Percentiles rank a stretch among this genome's conserved stretches.
Conservation (phyloP, 2,329 filamentous ascomycete genomes). For the Neoascochyta sp. region DNA sequence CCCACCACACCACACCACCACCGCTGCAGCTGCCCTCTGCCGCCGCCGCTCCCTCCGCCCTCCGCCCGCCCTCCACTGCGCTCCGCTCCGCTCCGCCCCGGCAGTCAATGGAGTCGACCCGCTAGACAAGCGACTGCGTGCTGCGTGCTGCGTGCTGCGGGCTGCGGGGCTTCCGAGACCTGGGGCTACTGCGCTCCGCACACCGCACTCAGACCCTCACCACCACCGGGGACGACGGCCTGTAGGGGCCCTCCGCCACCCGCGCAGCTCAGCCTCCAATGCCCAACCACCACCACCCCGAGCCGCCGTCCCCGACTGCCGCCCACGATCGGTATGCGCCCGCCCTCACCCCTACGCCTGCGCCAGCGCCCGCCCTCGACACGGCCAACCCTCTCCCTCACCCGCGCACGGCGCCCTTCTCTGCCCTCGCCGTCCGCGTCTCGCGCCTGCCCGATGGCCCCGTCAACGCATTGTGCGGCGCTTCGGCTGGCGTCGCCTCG, state of each 20-base stretch:
- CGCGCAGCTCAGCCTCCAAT: conserved; percentile 33
- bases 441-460: conserved; percentile 52
- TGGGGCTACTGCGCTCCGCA: too few relatives aligned
- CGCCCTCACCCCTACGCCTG: conserved; percentile 10
- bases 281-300: conserved; percentile 34
- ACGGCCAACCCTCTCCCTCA: conserved; percentile 15
- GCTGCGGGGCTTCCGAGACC: conserved; percentile 44
- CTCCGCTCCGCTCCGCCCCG: too few relatives aligned
- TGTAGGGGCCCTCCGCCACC: conserved; percentile 22
- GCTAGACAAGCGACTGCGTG: conserved; percentile 41
- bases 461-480: conserved; percentile 81
- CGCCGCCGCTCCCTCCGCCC: conserved; percentile 1
- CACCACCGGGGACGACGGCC: conserved; percentile 37
- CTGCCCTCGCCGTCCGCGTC: conserved; percentile 39
- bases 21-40: conserved; percentile 1
- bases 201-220: conserved; percentile 39
- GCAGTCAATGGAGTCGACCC: conserved; percentile 42
- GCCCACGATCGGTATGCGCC: conserved; percentile 35
- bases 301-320: conserved; percentile 36
- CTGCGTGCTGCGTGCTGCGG: too few relatives aligned
- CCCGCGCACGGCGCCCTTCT: conserved; percentile 22
- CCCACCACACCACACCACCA: conserved; percentile 4
- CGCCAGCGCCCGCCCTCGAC: conserved; percentile 14
- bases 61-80: conserved; percentile 4
- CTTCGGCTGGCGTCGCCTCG: conserved; percentile 84